Conservation (phyloP, 306 rosid species). For the Malus sieversii region DNA sequence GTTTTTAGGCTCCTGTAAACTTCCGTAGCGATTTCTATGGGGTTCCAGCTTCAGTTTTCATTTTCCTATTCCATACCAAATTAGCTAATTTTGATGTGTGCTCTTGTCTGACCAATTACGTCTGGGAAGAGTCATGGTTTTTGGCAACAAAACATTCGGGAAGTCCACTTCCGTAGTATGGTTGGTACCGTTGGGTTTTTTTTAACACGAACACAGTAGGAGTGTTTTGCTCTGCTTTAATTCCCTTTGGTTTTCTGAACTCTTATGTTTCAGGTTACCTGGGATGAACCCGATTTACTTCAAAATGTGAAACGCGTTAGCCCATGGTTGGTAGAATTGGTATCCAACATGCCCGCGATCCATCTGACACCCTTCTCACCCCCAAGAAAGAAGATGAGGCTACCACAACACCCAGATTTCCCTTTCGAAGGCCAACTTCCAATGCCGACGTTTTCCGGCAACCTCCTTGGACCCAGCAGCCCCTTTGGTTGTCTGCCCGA, state of each 20-base stretch:
- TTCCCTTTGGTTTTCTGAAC: slow-evolving; percentile 15
- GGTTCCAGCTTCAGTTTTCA: too few species aligned
- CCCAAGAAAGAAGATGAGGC: slow-evolving; percentile 68
- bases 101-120: background rate
- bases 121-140: background rate
- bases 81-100: too few species aligned
- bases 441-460: slow-evolving; percentile 46
- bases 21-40: too few species aligned
- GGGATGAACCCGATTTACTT: slow-evolving; percentile 95
- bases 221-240: background rate
- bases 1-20: background rate
- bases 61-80: too few species aligned
- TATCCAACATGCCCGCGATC: slow-evolving; percentile 63
- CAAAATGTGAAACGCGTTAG: slow-evolving; percentile 85
- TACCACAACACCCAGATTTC: slow-evolving; percentile 60
- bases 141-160: background rate
- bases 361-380: slow-evolving; percentile 77
- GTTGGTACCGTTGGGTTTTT: background rate
- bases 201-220: background rate
- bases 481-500: slow-evolving; percentile 63
- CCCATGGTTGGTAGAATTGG: slow-evolving; percentile 90
- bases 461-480: slow-evolving; percentile 49
- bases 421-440: slow-evolving; percentile 53
- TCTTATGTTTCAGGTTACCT: slow-evolving; percentile 54
- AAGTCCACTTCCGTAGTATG: background rate